Base-by-base conservation (phyloP, 805 yeast genomes). In the Blastobotrys mokoenaii region DNA sequence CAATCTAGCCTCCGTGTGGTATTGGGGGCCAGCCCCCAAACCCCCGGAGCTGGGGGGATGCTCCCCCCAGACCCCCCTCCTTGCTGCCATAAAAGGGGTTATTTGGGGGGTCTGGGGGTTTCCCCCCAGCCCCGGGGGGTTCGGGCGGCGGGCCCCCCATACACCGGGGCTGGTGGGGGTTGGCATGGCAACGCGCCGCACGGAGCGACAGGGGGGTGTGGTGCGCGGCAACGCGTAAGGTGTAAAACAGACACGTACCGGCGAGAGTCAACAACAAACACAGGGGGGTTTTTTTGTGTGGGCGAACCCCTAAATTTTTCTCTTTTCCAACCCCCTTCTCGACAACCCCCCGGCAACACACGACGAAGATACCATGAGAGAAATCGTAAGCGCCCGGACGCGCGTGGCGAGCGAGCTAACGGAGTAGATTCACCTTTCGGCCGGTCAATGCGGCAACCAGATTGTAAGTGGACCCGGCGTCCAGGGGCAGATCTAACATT, bases 381-480 rank as follows among this genome's bases (percentile, higher is more conserved):
- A 57, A 50, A 57, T 57, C 41, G 35, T 32, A 32, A 15, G 35
- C 35, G 6, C 9, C 35, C 9, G 14, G 16, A 32, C 16, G 35
- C 4, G 14, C 4, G 16, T 6, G 16, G 16, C 35, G 9, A 9
- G 9, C 5, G 9, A 9, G 16, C 16, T n/a, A 32, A 32, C 35
- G 4, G 16, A 9, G 18, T 16, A 34, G 38, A 86, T 89, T 68
- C 97, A 89, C 70, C 77, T 89, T 68, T 89, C 97, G 48, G 83
- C 96, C 47, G 97, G 97, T 69, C 97, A 89, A 74, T 88, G 97
- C 79, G 96, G 97, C 80, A 89, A 89, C 78, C 97, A 89, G 72
- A 87, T 89, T 57, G 38, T 34, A 34, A n/a, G 38, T 34, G 14
- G 18, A 15, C 18, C 7, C 18, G 12, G 18, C 6, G 16, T 4